These are phyloP conservation scores for Chaetomium strumarium DNA, from an alignment of 2,329 filamentous ascomycete species.

Conservation along the genomic window DNA sequence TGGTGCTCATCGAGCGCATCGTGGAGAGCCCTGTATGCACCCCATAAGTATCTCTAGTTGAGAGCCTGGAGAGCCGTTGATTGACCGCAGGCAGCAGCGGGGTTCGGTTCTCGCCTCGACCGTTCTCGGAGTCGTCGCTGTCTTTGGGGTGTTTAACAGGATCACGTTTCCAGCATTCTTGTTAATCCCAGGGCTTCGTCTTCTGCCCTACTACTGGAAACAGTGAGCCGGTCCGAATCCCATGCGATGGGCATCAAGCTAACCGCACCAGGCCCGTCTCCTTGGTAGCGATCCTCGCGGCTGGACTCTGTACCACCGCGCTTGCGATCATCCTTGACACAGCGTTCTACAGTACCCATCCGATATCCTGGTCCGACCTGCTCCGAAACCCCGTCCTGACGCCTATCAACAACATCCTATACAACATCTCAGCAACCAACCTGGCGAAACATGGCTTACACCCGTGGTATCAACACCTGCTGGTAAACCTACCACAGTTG, in stretches of 20 bases:
- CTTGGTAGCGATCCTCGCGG: constrained; percentile 57
- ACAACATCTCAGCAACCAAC: constrained; percentile 66
- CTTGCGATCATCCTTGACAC: constrained; percentile 80
- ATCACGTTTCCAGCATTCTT: constrained; percentile 96
- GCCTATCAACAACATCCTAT: constrained; percentile 69
- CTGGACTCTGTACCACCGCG: constrained; percentile 60
- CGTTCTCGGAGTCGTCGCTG: constrained; percentile 71
- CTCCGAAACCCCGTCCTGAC: constrained; percentile 63
- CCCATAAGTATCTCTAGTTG: too few relatives aligned
- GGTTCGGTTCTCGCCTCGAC: constrained; percentile 70
- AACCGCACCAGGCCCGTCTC: constrained; percentile 45
- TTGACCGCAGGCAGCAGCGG: constrained; percentile 49
- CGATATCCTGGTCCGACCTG: constrained; percentile 60
- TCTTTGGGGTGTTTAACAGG: constrained; percentile 89
- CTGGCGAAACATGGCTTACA: constrained; percentile 71
- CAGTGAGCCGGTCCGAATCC: constrained; percentile 50
- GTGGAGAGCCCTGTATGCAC: constrained; percentile 64
- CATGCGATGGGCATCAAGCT: constrained; percentile 3
- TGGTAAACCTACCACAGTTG: constrained; percentile 65
- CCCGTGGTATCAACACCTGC: constrained; percentile 70
- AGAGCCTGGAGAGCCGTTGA: constrained; percentile 20
- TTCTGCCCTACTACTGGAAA: constrained; percentile 78
- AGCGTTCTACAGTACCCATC: constrained; percentile 64
- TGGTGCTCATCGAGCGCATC: constrained; percentile 87
- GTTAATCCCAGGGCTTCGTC: constrained; percentile 71